Evolutionary conservation across 306 rosid species (phyloP).

Genomic region (Dalbergia cochinchinensis): DNA sequence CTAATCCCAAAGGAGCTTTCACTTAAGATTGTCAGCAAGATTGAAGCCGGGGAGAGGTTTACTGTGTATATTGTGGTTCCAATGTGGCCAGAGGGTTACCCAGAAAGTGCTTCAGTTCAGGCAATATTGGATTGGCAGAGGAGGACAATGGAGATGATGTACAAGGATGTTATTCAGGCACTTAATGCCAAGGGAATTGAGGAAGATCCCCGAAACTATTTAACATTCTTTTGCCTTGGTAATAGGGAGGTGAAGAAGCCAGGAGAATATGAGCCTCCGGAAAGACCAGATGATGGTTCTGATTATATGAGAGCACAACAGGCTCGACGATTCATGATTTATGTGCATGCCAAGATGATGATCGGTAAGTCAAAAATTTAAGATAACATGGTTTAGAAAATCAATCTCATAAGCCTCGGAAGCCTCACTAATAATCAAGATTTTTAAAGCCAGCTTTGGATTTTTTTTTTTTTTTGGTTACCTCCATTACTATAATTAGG

Average conservation of each 20-base stretch:
- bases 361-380: slow-evolving; percentile 58
- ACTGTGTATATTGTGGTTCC: slow-evolving; percentile 71
- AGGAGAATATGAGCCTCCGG: slow-evolving; percentile 67
- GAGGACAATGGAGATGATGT: slow-evolving; percentile 80
- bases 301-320: slow-evolving; percentile 63
- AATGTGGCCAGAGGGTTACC: slow-evolving; percentile 79
- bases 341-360: slow-evolving; percentile 81
- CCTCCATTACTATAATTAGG: background rate
- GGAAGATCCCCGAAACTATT: slow-evolving; percentile 70
- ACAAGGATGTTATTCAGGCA: slow-evolving; percentile 62
- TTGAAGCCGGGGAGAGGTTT: slow-evolving; percentile 78
- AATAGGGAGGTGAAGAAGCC: slow-evolving; percentile 62
- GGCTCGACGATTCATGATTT: slow-evolving; percentile 76
- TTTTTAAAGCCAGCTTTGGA: background rate
- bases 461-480: background rate
- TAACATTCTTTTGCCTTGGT: slow-evolving; percentile 78
- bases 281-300: slow-evolving; percentile 62
- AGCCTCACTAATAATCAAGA: slow-evolving; percentile 12
- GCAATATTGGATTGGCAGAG: slow-evolving; percentile 82
- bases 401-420: background rate
- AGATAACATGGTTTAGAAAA: background rate
- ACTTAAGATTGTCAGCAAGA: slow-evolving; percentile 70
- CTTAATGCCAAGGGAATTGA: slow-evolving; percentile 60
- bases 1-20: slow-evolving; percentile 73
- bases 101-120: slow-evolving; percentile 73